phyloP scores from a whole-genome alignment of 495 filamentous ascomycete species.

The Hypoxylon fuscum region DNA sequence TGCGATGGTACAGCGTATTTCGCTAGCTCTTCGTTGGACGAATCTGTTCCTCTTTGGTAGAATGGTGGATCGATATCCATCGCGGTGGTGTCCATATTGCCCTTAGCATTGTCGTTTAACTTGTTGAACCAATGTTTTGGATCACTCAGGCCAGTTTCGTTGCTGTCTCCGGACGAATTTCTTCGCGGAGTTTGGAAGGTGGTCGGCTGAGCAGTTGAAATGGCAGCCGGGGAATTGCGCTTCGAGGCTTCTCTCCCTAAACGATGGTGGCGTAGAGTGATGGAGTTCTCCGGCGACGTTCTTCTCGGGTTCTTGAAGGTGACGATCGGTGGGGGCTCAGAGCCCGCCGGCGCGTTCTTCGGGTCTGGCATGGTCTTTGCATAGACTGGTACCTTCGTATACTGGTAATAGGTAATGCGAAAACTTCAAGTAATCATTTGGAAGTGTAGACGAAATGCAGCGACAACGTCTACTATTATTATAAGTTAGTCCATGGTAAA shows the following conservation, averaged over 20 bases:
- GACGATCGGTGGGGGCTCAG: slow-evolving; percentile 38
- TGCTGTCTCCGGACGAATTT: slow-evolving; percentile 54
- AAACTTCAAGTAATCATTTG: slow-evolving; percentile 15
- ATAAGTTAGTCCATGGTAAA: slow-evolving; percentile 2
- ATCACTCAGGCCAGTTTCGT: slow-evolving; percentile 51
- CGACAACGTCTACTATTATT: slow-evolving; percentile 15
- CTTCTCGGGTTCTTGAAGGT: slow-evolving; percentile 52
- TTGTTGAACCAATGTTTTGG: slow-evolving; percentile 58
- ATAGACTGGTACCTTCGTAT: slow-evolving; percentile 34
- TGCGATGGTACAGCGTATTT: slow-evolving; percentile 26
- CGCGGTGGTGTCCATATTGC: slow-evolving; percentile 38
- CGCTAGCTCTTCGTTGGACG: slow-evolving; percentile 50
- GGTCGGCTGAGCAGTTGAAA: slow-evolving; percentile 2
- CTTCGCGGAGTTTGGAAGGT: slow-evolving; percentile 37
- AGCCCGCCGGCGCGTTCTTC: slow-evolving; percentile 36
- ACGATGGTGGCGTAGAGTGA: slow-evolving; percentile 52
- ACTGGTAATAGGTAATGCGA: slow-evolving; percentile 20
- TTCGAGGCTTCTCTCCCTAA: slow-evolving; percentile 48
- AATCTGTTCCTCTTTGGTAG: slow-evolving; percentile 56
- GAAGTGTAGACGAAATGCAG: background rate
- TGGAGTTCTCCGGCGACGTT: slow-evolving; percentile 49
- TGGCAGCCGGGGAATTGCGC: slow-evolving; percentile 9
- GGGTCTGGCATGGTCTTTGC: slow-evolving; percentile 38
- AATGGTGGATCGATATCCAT: slow-evolving; percentile 67
- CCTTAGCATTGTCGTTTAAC: slow-evolving; percentile 53